Conservation (phyloP, 768 basidiomycete species). For the Ramaria rubella region DNA sequence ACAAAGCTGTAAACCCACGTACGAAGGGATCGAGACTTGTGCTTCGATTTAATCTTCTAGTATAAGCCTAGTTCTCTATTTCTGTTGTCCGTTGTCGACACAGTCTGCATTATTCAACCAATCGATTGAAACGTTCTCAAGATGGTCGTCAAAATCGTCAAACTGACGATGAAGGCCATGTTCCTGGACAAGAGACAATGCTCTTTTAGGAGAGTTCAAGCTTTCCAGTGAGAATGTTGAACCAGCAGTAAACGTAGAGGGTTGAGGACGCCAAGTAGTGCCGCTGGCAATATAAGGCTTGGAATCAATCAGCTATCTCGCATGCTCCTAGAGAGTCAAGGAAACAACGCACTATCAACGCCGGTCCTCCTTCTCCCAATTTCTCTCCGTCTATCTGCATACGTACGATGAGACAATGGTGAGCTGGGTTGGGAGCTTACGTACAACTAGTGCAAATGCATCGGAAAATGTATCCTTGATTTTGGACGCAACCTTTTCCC, state of each 20-base stretch:
- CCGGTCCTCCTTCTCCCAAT: constrained; percentile 45
- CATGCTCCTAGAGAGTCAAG: neutral
- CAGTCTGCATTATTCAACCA: constrained; percentile 39
- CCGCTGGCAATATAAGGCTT: constrained; percentile 48
- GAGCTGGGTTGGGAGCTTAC: constrained; percentile 20
- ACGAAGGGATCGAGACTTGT: neutral
- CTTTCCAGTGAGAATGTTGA: constrained; percentile 44
- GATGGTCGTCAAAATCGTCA: constrained; percentile 78
- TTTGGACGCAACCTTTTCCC: constrained; percentile 54
- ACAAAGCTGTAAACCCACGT: neutral
- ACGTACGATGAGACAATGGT: neutral
- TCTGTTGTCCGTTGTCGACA: neutral
- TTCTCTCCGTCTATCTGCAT: constrained; percentile 55
- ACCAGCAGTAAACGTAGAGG: constrained; percentile 38
- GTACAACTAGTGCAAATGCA: constrained; percentile 65
- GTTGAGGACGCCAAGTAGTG: constrained; percentile 42
- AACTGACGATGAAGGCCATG: constrained; percentile 49
- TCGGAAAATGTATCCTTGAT: constrained; percentile 48
- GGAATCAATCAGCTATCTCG: constrained; percentile 1
- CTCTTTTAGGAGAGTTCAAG: constrained; percentile 38
- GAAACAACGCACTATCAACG: constrained; percentile 47
- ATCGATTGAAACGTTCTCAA: constrained; percentile 59
- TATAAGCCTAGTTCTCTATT: too few species aligned
- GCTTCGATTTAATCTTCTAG: neutral
- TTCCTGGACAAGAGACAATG: constrained; percentile 44